phyloP scores from a whole-genome alignment of 768 basidiomycete genomes.

The Daedalea quercina region DNA sequence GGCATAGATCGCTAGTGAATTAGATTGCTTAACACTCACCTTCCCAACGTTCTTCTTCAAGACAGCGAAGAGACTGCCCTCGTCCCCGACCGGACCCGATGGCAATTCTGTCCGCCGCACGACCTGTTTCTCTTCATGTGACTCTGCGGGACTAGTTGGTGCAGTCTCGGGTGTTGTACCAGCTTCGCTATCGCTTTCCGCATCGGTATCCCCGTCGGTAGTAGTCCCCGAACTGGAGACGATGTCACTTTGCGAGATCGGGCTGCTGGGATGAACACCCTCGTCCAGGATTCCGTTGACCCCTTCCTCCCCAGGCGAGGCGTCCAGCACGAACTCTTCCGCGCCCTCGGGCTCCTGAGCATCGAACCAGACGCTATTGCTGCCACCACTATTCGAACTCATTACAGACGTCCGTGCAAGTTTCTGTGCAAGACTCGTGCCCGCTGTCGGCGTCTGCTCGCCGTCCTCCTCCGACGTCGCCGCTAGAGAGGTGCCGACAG shows the following conservation, averaged over 20 bases:
- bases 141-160: constrained; percentile 1
- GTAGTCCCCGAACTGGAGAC: constrained; percentile 17
- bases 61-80: constrained; percentile 77
- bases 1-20: constrained; percentile 1
- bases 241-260: constrained; percentile 12
- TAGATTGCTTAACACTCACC: constrained; percentile 31
- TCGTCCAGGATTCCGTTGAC: constrained; percentile 19
- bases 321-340: constrained; percentile 59
- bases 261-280: constrained; percentile 27
- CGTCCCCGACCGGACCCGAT: constrained; percentile 55
- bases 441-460: constrained; percentile 12
- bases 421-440: constrained; percentile 8
- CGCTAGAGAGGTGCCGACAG: constrained; percentile 31
- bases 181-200: constrained; percentile 29
- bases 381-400: constrained; percentile 22
- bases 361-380: constrained; percentile 66
- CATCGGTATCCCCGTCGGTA: constrained; percentile 45
- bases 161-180: not conserved
- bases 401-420: constrained; percentile 16
- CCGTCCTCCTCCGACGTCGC: constrained; percentile 39
- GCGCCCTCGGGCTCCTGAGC: constrained; percentile 60
- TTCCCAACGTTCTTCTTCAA: constrained; percentile 88
- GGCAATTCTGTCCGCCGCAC: constrained; percentile 53
- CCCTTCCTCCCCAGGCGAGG: constrained; percentile 21
- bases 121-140: constrained; percentile 21